These are phyloP conservation scores for Amanita molliuscula DNA, from an alignment of 768 basidiomycete genomes.

Conservation along the genomic window DNA sequence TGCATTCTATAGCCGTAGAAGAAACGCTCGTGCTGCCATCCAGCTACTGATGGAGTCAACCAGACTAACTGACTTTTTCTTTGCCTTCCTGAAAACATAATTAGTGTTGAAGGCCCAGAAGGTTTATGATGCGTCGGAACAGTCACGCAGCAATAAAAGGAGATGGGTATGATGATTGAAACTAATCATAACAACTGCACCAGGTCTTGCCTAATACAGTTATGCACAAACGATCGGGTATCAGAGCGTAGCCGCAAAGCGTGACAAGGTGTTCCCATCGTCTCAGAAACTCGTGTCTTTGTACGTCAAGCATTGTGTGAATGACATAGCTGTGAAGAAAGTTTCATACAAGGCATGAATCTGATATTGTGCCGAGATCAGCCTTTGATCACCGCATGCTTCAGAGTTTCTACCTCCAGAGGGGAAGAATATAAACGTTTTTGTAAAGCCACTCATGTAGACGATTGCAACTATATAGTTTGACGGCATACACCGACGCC, in stretches of 20 bases:
- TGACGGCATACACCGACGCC: constrained; percentile 21
- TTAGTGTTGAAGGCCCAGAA: constrained; percentile 33
- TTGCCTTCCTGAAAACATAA: constrained; percentile 4
- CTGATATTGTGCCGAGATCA: too few relatives aligned
- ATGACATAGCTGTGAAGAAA: background rate
- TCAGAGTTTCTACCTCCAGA: too few relatives aligned
- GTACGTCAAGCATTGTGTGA: too few relatives aligned
- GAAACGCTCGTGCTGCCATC: constrained; percentile 35
- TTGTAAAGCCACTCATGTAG: too few relatives aligned
- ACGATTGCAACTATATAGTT: constrained; percentile 35
- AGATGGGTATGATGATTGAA: background rate
- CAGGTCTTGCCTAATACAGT: too few relatives aligned
- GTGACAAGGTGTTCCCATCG: too few relatives aligned
- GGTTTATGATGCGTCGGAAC: constrained; percentile 24
- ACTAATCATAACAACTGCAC: too few relatives aligned
- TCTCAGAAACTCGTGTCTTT: too few relatives aligned
- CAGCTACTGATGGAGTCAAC: constrained; percentile 30
- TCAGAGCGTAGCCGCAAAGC: too few relatives aligned
- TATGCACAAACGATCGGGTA: too few relatives aligned
- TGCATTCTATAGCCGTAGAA: constrained; percentile 39
- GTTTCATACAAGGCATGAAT: too few relatives aligned
- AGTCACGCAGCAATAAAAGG: background rate
- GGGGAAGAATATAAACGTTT: too few relatives aligned
- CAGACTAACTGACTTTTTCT: background rate
- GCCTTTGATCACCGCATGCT: background rate